These are phyloP conservation scores for Periglandula ipomoeae DNA, from an alignment of 2,329 filamentous ascomycete genomes.

Conservation along the genomic window DNA sequence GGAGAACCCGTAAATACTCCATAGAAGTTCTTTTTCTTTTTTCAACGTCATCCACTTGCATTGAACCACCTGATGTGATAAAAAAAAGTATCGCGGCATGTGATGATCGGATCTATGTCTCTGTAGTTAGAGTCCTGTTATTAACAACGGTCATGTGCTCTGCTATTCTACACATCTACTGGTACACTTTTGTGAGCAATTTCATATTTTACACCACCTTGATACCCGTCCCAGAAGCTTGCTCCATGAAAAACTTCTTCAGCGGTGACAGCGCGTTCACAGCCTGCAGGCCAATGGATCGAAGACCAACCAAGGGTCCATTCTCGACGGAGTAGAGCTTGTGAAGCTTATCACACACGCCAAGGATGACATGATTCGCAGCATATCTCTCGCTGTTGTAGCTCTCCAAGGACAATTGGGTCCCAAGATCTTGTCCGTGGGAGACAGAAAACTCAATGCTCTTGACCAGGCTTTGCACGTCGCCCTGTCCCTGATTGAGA, in stretches of 20 bases:
- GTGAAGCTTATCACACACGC: slow-evolving; percentile 81
- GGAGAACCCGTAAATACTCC: slow-evolving; percentile 28
- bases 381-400: slow-evolving; percentile 78
- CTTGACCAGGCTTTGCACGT: slow-evolving; percentile 69
- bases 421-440: slow-evolving; percentile 83
- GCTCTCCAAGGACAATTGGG: slow-evolving; percentile 64
- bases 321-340: slow-evolving; percentile 78
- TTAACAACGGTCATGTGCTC: background rate
- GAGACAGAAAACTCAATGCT: slow-evolving; percentile 67
- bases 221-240: slow-evolving; percentile 47
- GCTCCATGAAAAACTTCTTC: slow-evolving; percentile 81
- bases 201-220: slow-evolving; percentile 29
- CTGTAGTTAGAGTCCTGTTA: too few species aligned
- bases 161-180: background rate
- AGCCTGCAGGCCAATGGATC: slow-evolving; percentile 66
- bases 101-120: too few species aligned
- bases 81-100: too few species aligned
- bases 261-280: slow-evolving; percentile 67
- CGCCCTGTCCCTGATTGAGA: slow-evolving; percentile 84
- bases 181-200: background rate
- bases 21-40: slow-evolving; percentile 17
- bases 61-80: too few species aligned
- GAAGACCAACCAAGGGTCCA: slow-evolving; percentile 69
- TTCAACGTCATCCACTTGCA: background rate
- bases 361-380: slow-evolving; percentile 70